Conservation (phyloP, 2,329 filamentous ascomycete genomes). For the Pezicula radicicola region DNA sequence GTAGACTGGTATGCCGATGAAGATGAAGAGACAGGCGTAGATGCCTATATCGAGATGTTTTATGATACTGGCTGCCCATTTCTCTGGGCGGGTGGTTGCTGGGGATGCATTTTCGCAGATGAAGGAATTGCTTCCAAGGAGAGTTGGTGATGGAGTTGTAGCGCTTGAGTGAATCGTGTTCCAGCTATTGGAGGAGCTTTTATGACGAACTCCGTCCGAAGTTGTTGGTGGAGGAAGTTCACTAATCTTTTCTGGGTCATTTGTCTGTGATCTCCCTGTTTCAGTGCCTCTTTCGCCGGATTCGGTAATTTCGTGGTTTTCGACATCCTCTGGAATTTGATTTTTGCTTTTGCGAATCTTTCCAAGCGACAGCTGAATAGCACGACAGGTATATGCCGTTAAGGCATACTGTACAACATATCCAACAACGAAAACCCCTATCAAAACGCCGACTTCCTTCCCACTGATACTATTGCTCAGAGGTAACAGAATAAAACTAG, state of each 20-base stretch:
- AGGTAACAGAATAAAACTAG: constrained; percentile 49
- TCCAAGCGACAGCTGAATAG: constrained; percentile 43
- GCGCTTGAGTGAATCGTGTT: too few species aligned
- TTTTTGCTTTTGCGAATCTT: too few species aligned
- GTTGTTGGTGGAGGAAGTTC: too few species aligned
- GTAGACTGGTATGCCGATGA: constrained; percentile 48
- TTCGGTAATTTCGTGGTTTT: too few species aligned
- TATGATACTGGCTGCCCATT: constrained; percentile 42
- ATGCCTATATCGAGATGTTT: constrained; percentile 38
- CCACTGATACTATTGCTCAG: constrained; percentile 48
- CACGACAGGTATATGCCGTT: constrained; percentile 48
- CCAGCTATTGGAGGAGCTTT: too few species aligned
- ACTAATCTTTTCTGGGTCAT: too few species aligned
- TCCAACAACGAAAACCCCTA: constrained; percentile 45
- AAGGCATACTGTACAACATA: constrained; percentile 46
- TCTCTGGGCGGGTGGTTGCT: constrained; percentile 37
- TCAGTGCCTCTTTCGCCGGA: too few species aligned
- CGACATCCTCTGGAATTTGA: too few species aligned
- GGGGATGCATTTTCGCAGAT: constrained; percentile 42
- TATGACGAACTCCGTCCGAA: too few species aligned
- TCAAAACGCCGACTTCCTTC: constrained; percentile 50
- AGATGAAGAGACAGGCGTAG: constrained; percentile 39
- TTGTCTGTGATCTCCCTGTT: too few species aligned
- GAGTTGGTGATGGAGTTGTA: too few species aligned
- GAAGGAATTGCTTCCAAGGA: constrained; percentile 25